phyloP scores from a whole-genome alignment of 495 filamentous ascomycete species.

The Daldinia caldariorum region DNA sequence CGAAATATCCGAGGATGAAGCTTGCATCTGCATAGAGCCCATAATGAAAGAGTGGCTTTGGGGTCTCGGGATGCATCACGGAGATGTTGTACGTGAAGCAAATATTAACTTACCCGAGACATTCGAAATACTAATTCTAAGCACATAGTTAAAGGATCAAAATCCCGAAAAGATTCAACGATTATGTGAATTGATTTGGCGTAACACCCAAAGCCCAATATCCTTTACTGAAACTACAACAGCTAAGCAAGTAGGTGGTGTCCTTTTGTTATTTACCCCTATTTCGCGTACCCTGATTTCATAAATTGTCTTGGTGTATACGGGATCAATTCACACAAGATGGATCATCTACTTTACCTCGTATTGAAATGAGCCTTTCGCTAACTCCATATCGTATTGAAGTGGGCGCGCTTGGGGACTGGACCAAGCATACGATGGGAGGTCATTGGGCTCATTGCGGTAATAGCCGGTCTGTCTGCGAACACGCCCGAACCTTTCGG shows the following conservation, averaged over 20 bases:
- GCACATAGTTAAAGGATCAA: conserved; percentile 34
- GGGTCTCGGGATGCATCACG: conserved; percentile 40
- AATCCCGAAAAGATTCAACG: conserved; percentile 46
- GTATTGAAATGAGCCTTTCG: neutral
- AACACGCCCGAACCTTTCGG: conserved; percentile 40
- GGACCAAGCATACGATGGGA: conserved; percentile 49
- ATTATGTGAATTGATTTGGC: conserved; percentile 46
- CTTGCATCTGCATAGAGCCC: conserved; percentile 45
- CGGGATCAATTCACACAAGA: no score
- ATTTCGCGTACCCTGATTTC: neutral
- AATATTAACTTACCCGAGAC: neutral
- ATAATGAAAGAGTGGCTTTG: conserved; percentile 50
- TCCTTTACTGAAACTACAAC: conserved; percentile 41
- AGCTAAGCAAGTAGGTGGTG: conserved; percentile 33
- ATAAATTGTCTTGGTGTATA: no score
- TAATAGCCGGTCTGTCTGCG: conserved; percentile 44
- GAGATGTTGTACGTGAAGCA: conserved; percentile 34
- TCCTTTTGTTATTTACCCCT: neutral
- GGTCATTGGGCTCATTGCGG: conserved; percentile 48
- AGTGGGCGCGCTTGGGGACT: conserved; percentile 43
- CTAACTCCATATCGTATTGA: neutral
- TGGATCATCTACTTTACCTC: no score
- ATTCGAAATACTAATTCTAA: conserved; percentile 8
- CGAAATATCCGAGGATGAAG: conserved; percentile 44
- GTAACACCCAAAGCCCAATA: conserved; percentile 43